Base-by-base conservation (phyloP, 495 filamentous ascomycete genomes). In the Talaromyces proteolyticus region DNA sequence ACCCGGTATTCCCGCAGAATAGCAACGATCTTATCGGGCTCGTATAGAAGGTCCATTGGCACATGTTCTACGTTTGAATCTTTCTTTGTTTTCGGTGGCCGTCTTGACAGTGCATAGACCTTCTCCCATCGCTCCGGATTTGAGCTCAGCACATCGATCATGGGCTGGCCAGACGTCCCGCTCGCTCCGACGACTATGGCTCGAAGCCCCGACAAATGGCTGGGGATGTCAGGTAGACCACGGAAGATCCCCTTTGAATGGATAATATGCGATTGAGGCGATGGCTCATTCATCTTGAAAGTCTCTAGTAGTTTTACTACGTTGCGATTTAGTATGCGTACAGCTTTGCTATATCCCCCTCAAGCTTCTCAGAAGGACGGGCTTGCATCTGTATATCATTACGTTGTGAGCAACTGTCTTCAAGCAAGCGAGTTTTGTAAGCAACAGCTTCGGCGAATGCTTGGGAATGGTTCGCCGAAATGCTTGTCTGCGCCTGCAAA, bases 211-310 rank as follows among this genome's bases (percentile, higher is more conserved):
- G 41, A 43, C 41, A 43, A 43, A 43, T 43, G 41, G 41, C 41
- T 43, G 41, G 41, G 41, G 41, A 43, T 44, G 20, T 44, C 42
- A 44, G 42, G 42, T 23, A 44, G 42, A 44, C 42, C 42, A 44
- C 42, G 42, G 42, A 44, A 44, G 42, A 44, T 44, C 42, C 42
- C 42, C 42, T 44, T 44, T 24, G 42, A 44, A 44, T 44, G 42
- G 42, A 44, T 44, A 23, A 44, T 44, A 24, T 44, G 42, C 42
- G 42, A 44, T 23, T 44, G 42, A 44, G 42, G 41, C 41, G 41
- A 43, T 16, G 19, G 19, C 41, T 19, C 41, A 43, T 22, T 43
- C 41, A 43, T 44, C 42, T 44, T 44, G 42, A 43, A 43, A 44
- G 42, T 44, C 18, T 44, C 42, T 44, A 21, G 7, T 44, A 23